These are phyloP conservation scores for Trametes villosa DNA, from an alignment of 768 basidiomycete species.

Conservation along the genomic window DNA sequence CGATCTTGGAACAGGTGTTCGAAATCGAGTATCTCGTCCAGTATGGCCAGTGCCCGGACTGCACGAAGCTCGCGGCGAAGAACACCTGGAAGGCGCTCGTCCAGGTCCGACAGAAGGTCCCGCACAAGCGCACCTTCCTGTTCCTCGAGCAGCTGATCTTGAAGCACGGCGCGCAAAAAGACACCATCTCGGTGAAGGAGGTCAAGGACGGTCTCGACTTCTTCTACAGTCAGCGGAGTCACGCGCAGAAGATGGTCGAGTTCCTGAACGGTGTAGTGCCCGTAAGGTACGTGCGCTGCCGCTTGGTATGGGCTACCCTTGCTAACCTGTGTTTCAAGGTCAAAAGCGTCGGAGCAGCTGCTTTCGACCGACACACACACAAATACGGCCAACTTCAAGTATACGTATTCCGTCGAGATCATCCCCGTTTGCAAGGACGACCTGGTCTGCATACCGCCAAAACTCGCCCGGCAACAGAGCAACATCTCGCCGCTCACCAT, in stretches of 20 bases:
- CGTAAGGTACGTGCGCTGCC: constrained; percentile 61
- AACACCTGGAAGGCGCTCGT: constrained; percentile 99
- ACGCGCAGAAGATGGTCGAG: constrained; percentile 96
- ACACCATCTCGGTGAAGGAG: constrained; percentile 92
- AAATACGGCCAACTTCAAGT: constrained; percentile 94
- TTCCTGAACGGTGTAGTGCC: constrained; percentile 90
- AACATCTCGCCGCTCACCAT: constrained; percentile 90
- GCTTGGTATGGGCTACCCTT: neutral
- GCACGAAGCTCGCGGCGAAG: constrained; percentile 92
- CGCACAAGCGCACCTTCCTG: constrained; percentile 97
- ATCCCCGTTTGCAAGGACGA: constrained; percentile 98
- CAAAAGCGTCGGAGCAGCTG: constrained; percentile 93
- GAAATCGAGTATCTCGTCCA: constrained; percentile 96
- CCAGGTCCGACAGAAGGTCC: constrained; percentile 98
- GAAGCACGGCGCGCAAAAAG: constrained; percentile 96
- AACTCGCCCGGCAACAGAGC: constrained; percentile 79
- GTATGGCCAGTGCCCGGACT: constrained; percentile 94
- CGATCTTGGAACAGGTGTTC: constrained; percentile 96
- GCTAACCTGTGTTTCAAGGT: constrained; percentile 47
- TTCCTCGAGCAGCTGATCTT: constrained; percentile 97
- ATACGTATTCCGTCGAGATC: constrained; percentile 97
- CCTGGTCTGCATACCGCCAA: constrained; percentile 84
- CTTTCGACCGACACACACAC: constrained; percentile 92
- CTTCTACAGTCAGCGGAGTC: constrained; percentile 89
- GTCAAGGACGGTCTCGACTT: constrained; percentile 95